phyloP scores from a whole-genome alignment of 208 protist species.

The Wallacemonas sp. region DNA sequence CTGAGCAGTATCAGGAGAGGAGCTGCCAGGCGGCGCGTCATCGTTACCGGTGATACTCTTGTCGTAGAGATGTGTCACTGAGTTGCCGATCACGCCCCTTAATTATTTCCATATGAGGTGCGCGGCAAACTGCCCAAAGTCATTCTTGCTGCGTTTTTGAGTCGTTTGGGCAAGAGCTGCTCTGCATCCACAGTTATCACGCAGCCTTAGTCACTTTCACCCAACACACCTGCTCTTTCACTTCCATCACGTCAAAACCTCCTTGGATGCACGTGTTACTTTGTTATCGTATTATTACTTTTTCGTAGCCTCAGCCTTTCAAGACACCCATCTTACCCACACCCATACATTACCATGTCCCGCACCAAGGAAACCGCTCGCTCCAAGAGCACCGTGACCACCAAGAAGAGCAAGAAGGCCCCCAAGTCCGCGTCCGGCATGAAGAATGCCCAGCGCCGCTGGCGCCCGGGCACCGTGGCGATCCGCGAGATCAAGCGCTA shows the following conservation, averaged over 20 bases:
- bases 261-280: no score
- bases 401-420: constrained; percentile 97
- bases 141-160: no score
- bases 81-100: no score
- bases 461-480: constrained; percentile 97
- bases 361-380: constrained; percentile 98
- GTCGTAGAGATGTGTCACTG: no score
- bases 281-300: neutral
- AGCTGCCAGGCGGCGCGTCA: no score
- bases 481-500: constrained; percentile 96
- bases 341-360: constrained; percentile 71
- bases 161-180: no score
- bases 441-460: constrained; percentile 97
- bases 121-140: no score
- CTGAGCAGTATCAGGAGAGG: no score
- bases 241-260: neutral
- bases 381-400: constrained; percentile 96
- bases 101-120: no score
- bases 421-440: constrained; percentile 93
- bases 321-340: neutral
- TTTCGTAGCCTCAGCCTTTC: neutral
- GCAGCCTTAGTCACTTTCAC: no score
- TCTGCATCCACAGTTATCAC: no score
- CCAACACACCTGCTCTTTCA: neutral
- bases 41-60: no score